Percentiles rank a stretch among this genome's conserved stretches.
These are phyloP conservation scores for Trichoderma cornu-damae DNA, from an alignment of 2,329 filamentous ascomycete genomes.

Conservation along the genomic window DNA sequence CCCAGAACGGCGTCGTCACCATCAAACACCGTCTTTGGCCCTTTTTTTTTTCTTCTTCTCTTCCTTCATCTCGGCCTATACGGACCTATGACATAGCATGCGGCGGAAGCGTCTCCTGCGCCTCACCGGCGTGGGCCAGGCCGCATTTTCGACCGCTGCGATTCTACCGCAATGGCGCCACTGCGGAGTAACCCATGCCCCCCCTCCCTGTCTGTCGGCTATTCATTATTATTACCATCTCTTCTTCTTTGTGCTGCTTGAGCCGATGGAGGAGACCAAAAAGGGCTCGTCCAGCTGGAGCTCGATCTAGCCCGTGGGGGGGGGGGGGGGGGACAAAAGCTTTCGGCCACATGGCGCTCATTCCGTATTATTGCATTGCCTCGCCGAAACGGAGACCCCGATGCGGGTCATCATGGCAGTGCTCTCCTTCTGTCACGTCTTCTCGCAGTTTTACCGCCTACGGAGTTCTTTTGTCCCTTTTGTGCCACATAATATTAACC, in stretches of 20 bases:
- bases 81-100: background rate
- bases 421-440: background rate
- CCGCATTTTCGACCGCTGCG: background rate
- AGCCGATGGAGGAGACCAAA: too few relatives aligned
- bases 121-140: background rate
- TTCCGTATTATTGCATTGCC: constrained; percentile 7
- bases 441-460: background rate
- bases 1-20: background rate
- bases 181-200: too few relatives aligned
- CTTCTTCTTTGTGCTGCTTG: too few relatives aligned
- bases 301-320: constrained; percentile 2
- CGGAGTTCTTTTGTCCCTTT: background rate
- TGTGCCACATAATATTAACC: too few relatives aligned
- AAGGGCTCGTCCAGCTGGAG: background rate
- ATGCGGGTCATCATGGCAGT: constrained; percentile 20
- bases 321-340: constrained; percentile 10
- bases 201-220: background rate
- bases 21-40: too few relatives aligned
- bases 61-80: background rate
- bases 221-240: too few relatives aligned
- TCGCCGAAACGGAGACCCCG: constrained; percentile 14
- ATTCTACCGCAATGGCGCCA: constrained; percentile 6
- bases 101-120: constrained; percentile 10
- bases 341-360: constrained; percentile 4
- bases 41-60: background rate